Conservation (phyloP, 2,329 filamentous ascomycete species). For the Colletotrichum acutatum region DNA sequence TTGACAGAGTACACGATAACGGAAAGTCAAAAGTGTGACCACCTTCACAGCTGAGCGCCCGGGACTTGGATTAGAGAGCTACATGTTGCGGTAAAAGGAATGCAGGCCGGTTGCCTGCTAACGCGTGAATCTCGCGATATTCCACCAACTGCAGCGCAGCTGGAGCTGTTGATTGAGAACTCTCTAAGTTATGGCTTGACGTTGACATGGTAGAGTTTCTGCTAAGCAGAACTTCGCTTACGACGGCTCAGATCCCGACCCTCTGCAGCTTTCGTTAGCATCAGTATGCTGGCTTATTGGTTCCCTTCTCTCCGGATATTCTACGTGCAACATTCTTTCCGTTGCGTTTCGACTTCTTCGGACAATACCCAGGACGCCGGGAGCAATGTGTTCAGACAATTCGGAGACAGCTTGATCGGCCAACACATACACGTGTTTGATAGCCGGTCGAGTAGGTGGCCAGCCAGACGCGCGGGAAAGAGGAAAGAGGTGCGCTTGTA, state of each 20-base stretch:
- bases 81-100: neutral
- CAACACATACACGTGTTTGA: neutral
- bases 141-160: neutral
- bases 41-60: fast-evolving
- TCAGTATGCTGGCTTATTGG: neutral
- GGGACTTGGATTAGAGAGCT: neutral
- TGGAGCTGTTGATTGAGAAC: neutral
- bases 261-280: neutral
- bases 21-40: neutral
- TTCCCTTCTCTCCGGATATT: neutral
- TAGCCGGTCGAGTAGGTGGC: neutral
- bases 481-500: neutral
- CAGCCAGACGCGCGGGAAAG: neutral
- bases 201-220: neutral
- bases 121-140: neutral
- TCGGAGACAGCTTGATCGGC: neutral
- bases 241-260: neutral
- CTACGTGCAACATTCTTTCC: neutral
- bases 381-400: neutral
- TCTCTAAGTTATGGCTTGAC: neutral
- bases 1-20: neutral
- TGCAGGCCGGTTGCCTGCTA: neutral
- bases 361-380: neutral
- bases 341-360: neutral
- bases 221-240: neutral